These are phyloP conservation scores for Cercis canadensis DNA, from an alignment of 306 rosid genomes.

Conservation along the genomic window DNA sequence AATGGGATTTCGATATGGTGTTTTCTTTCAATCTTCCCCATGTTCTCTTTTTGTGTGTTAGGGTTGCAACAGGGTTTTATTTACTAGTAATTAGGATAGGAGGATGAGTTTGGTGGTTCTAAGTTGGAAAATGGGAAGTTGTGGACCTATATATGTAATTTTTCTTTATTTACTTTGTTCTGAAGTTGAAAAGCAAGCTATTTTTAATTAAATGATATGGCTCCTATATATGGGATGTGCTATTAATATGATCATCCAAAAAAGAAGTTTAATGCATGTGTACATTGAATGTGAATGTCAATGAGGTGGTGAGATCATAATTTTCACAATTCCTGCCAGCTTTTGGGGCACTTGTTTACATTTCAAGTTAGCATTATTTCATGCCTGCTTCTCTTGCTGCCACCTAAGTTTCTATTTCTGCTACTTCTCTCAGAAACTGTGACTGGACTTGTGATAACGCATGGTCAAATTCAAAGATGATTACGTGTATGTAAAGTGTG, in stretches of 20 bases:
- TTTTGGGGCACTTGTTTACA: constrained; percentile 43
- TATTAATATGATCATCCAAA: neutral
- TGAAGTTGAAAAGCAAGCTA: constrained; percentile 14
- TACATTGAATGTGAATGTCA: constrained; percentile 26
- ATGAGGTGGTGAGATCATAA: constrained; percentile 37
- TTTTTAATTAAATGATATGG: neutral
- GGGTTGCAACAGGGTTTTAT: constrained; percentile 4
- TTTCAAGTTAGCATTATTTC: constrained; percentile 27
- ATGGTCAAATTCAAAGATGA: no score
- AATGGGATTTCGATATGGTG: constrained; percentile 30
- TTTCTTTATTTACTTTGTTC: constrained; percentile 7
- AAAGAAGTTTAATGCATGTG: constrained; percentile 2
- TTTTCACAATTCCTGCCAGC: constrained; percentile 35
- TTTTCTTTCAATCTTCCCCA: constrained; percentile 1
- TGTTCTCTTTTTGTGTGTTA: constrained; percentile 1
- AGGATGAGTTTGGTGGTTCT: neutral
- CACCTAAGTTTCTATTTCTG: neutral
- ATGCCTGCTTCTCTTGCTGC: constrained; percentile 14
- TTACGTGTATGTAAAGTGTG: no score
- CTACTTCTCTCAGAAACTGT: neutral
- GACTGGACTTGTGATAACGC: neutral
- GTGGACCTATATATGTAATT: constrained; percentile 46
- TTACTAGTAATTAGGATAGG: no score
- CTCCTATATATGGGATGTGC: no score
- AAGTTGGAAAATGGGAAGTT: constrained; percentile 37